Evolutionary conservation across 129 eudicot species (phyloP).

Genomic region (Tagetes patula): DNA sequence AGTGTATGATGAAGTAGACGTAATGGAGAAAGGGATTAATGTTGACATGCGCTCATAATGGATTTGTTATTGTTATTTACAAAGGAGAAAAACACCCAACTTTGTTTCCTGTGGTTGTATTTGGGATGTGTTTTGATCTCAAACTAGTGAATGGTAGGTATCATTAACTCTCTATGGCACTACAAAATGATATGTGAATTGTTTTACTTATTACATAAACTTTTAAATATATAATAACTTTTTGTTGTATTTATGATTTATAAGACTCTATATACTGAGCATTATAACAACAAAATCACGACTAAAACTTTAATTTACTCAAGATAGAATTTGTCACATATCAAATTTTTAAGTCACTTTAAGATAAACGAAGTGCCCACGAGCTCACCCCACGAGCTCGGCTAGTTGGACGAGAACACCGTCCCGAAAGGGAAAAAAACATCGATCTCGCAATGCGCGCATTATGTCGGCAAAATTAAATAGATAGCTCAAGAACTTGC

Average conservation of each 20-base stretch:
- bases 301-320: background rate
- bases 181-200: background rate
- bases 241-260: background rate
- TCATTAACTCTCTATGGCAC: background rate
- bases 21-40: conserved; percentile 26
- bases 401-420: too few species aligned
- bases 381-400: too few species aligned
- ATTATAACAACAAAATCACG: too few species aligned
- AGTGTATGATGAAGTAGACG: conserved; percentile 9
- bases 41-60: background rate
- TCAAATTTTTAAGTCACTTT: too few species aligned
- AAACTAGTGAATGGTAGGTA: background rate
- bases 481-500: too few species aligned
- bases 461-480: too few species aligned
- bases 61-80: background rate
- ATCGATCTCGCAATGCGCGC: too few species aligned
- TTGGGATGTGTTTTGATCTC: background rate
- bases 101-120: background rate
- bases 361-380: too few species aligned
- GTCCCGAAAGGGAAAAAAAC: too few species aligned
- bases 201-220: background rate
- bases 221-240: background rate
- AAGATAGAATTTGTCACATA: too few species aligned
- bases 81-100: background rate
- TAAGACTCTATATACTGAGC: too few species aligned